Evolutionary conservation across 2,329 filamentous ascomycete species (phyloP).

Genomic region (Penicillium sp.): DNA sequence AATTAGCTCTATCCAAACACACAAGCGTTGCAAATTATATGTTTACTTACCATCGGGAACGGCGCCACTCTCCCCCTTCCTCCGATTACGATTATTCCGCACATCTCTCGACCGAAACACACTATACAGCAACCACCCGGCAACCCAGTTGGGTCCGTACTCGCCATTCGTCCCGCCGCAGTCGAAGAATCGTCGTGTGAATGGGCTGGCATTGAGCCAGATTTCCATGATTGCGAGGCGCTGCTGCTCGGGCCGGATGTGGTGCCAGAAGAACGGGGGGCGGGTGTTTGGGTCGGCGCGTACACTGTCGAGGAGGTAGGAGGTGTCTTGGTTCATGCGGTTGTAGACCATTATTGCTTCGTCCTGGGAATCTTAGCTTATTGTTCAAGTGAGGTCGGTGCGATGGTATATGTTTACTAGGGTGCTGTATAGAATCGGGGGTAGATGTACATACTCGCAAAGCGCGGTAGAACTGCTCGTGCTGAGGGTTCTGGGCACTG

Average conservation of each 20-base stretch:
- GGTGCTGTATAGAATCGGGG: background rate
- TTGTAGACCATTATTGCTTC: constrained; percentile 47
- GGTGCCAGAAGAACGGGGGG: constrained; percentile 49
- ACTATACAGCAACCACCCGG: constrained; percentile 48
- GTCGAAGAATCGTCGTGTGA: constrained; percentile 42
- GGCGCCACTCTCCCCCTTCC: constrained; percentile 33
- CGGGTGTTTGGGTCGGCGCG: constrained; percentile 37
- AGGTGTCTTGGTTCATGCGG: constrained; percentile 40
- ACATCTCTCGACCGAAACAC: constrained; percentile 49
- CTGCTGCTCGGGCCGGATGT: constrained; percentile 45
- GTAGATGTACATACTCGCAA: constrained; percentile 39
- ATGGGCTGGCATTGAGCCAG: constrained; percentile 40
- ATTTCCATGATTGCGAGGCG: constrained; percentile 44
- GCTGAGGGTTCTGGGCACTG: constrained; percentile 40
- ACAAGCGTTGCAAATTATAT: background rate
- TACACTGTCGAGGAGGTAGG: constrained; percentile 42
- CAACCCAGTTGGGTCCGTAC: constrained; percentile 48
- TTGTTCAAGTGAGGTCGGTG: background rate
- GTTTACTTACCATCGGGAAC: background rate
- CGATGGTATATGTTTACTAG: background rate
- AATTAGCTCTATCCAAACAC: background rate
- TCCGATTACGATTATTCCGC: constrained; percentile 47
- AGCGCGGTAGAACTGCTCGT: constrained; percentile 45
- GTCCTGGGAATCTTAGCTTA: constrained; percentile 30
- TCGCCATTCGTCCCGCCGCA: constrained; percentile 42